Evolutionary conservation across 2,329 filamentous ascomycete species (phyloP), one percentile per base, ranked within the genome.

Genomic region (Lecanicillium sp.): DNA sequence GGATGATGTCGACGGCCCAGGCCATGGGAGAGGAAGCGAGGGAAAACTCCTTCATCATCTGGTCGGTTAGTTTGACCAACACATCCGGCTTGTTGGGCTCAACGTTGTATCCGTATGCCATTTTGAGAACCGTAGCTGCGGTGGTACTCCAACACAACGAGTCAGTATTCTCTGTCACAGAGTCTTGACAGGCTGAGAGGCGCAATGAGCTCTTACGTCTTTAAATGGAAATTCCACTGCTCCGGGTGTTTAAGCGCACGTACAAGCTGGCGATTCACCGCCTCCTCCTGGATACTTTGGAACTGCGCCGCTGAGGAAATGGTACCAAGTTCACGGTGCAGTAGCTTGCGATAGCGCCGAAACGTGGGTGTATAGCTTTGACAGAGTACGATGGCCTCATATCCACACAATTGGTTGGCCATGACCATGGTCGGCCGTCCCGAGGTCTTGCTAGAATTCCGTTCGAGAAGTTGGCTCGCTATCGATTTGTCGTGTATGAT

Each of bases 401-500:
- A 60, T 15, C 56, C 57, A 34, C 49, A 57, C 35, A 57, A 17
- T 18, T 48, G 44, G 8, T 46, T 45, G 20, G 49, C 52, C 39
- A 59, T 55, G 25, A 46, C 40, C 41, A 51, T 45, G 4, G 22
- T 40, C 1, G 57, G 48, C 11, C 55, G 47, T 9, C 45, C 46
- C 6, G 55, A 55, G 2, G 54, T 54, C 28, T 48, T 52, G 4
- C 52, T 36, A 0, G 53, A 55, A 13, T 33, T 48, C 43, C 59
- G 59, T n/a, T 59, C 58, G 43, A 68, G 45, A 3, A 68, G 49
- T 3, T 65, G 58, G 9, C 48, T 28, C 1, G 59, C 58, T 6
- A 58, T 43, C 11, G 57, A 42, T 38, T 51, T 47, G 38, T 65
- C 63, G 41, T 68, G 56, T 1, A 70, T 38, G n/a, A 70, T 47